Evolutionary conservation across 1,139 yeast species (phyloP), one percentile per base, ranked within the genome.

Genomic region (Tardiomyces depauwii): DNA sequence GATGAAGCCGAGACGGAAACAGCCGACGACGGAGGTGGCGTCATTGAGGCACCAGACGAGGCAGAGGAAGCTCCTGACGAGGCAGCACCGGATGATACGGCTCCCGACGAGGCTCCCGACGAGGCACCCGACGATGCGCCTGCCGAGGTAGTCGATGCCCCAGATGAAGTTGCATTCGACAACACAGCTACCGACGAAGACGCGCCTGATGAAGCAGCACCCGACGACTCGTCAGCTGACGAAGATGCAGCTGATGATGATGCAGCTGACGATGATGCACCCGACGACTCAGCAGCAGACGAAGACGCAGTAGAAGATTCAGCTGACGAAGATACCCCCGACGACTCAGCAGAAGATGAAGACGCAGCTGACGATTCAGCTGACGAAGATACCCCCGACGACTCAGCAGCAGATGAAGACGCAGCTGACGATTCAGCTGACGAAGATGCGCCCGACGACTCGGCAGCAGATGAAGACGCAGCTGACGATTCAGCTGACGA

Each of bases 151-250:
- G 39, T 7, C 3, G 39, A 16, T 5, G 19, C 39, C 3, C 12
- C 39, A 7, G 18, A 5, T 5, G 39, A 16, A 7, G 19, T 12
- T 10, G 4, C 39, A n/a, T n/a, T n/a, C n/a, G n/a, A n/a, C n/a
- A n/a, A n/a, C n/a, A n/a, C n/a, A n/a, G n/a, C n/a, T 5, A 10
- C 39, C 2, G 39, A 53, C 42, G 45, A 46, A n/a, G 56, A 51
- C 45, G 49, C 48, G n/a, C n/a, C n/a, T n/a, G 25, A 21, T 21
- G 25, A 21, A 5, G 25, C 32, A 28, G 32, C 13, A 6, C 32
- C 32, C 13, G 32, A 28, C 13, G 32, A 28, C 6, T 13, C 32
- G 6, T 28, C 32, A 28, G n/a, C 21, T 3, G 39, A 16, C 3
- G 12, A 18, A 16, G 39, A 36, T 10, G 19, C 18, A 16, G 9